These are phyloP conservation scores for Aspergillus niger DNA, from an alignment of 2,329 filamentous ascomycete genomes.

Conservation along the genomic window DNA sequence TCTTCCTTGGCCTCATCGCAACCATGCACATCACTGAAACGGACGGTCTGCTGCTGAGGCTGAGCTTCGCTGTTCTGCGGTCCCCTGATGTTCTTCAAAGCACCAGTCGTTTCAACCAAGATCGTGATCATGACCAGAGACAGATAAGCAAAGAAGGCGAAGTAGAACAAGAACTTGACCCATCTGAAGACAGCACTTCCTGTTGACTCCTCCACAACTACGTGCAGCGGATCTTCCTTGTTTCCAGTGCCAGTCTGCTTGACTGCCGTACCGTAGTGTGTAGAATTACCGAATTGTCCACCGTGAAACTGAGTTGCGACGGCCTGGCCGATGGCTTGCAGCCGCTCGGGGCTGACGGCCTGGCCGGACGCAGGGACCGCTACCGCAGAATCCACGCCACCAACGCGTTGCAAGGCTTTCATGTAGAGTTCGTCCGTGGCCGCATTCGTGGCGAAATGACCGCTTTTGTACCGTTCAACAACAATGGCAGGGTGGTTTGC, in stretches of 20 bases:
- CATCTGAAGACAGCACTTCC: conserved; percentile 81
- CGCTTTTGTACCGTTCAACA: conserved; percentile 84
- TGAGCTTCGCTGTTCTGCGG: conserved; percentile 79
- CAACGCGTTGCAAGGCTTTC: conserved; percentile 68
- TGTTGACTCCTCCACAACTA: conserved; percentile 89
- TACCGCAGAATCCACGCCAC: conserved; percentile 42
- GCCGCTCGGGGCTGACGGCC: conserved; percentile 59
- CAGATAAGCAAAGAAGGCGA: conserved; percentile 76
- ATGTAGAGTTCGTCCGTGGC: conserved; percentile 77
- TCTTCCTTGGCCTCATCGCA: conserved; percentile 99
- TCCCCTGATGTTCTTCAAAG: conserved; percentile 75
- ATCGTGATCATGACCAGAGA: conserved; percentile 78
- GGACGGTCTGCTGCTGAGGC: conserved; percentile 85
- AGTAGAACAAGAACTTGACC: conserved; percentile 82
- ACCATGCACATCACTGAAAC: conserved; percentile 92
- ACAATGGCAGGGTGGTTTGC: conserved; percentile 94
- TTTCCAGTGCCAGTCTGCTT: conserved; percentile 62
- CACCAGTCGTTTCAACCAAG: conserved; percentile 76
- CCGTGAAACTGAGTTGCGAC: conserved; percentile 72
- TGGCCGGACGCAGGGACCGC: conserved; percentile 28
- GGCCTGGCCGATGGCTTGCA: conserved; percentile 80
- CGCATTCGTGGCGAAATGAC: conserved; percentile 78
- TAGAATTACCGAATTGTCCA: conserved; percentile 49
- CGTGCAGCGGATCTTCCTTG: conserved; percentile 86
- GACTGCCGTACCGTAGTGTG: conserved; percentile 50